Evolutionary conservation across 768 basidiomycete genomes (phyloP).

Genomic region (Lactarius sanguifluus): DNA sequence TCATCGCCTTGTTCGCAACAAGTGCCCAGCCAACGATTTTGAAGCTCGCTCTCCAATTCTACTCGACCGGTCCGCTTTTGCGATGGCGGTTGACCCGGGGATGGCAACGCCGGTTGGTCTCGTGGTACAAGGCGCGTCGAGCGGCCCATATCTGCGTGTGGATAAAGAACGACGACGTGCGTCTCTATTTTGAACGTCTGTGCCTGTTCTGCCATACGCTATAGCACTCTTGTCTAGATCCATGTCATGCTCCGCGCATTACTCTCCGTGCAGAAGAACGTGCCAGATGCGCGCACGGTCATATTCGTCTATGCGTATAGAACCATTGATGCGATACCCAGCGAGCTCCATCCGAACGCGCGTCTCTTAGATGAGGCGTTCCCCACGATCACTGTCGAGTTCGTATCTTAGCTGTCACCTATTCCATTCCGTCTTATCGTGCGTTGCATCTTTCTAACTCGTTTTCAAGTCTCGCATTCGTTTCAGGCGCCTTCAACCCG

Average conservation of each 20-base stretch:
- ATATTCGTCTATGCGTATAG: constrained; percentile 28
- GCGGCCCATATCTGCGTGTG: constrained; percentile 27
- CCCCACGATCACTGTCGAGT: constrained; percentile 30
- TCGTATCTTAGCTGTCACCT: background rate
- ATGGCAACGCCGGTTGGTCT: constrained; percentile 18
- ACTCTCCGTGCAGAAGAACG: constrained; percentile 27
- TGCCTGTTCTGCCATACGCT: background rate
- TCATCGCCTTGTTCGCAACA: constrained; percentile 16
- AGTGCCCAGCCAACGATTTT: constrained; percentile 23
- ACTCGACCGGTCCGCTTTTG: constrained; percentile 20
- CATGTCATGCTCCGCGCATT: constrained; percentile 28
- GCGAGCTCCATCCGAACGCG: constrained; percentile 30
- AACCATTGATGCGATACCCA: constrained; percentile 24
- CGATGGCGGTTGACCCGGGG: constrained; percentile 7
- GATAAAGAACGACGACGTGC: constrained; percentile 30
- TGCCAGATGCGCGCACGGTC: constrained; percentile 27
- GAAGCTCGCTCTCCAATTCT: constrained; percentile 14
- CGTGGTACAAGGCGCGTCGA: constrained; percentile 24
- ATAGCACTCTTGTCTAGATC: constrained; percentile 15
- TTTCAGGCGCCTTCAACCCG: constrained; percentile 21
- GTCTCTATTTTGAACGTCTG: background rate
- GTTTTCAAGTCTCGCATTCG: constrained; percentile 24
- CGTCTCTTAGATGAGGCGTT: constrained; percentile 30
- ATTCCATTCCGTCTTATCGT: background rate
- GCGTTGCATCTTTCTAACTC: background rate